phyloP scores from a whole-genome alignment of 331 rosid genomes.

The Acacia pycnantha region DNA sequence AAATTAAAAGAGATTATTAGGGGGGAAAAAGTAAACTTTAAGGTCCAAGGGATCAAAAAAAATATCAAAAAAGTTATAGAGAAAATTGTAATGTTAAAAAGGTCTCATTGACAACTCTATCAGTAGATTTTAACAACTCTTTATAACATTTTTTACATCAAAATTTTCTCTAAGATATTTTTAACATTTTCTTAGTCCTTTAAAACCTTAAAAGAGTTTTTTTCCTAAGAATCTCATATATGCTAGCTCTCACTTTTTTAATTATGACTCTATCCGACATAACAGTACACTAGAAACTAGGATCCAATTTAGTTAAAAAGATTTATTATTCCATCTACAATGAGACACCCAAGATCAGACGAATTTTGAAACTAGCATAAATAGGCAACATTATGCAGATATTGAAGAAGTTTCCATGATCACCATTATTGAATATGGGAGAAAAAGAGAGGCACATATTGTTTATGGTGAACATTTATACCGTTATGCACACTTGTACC shows the following conservation, averaged over 20 bases:
- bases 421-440: conserved; percentile 11
- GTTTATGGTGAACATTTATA: conserved; percentile 14
- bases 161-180: no score
- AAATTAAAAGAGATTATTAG: not conserved
- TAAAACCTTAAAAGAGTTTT: no score
- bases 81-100: no score
- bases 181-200: no score
- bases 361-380: conserved; percentile 10
- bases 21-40: not conserved
- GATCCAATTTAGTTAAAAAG: not conserved
- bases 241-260: not conserved
- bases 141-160: no score
- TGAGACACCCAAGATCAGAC: conserved; percentile 8
- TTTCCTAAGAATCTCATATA: not conserved
- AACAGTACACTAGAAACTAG: not conserved
- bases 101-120: no score
- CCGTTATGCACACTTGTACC: conserved; percentile 7
- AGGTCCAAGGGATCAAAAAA: no score
- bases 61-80: no score
- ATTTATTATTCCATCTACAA: not conserved
- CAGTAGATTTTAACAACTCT: no score
- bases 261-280: not conserved
- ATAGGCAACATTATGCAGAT: conserved; percentile 3
- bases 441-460: conserved; percentile 15
- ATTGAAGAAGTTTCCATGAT: conserved; percentile 27